Conservation (phyloP, 495 filamentous ascomycete genomes). For the Rostrohypoxylon terebratum region DNA sequence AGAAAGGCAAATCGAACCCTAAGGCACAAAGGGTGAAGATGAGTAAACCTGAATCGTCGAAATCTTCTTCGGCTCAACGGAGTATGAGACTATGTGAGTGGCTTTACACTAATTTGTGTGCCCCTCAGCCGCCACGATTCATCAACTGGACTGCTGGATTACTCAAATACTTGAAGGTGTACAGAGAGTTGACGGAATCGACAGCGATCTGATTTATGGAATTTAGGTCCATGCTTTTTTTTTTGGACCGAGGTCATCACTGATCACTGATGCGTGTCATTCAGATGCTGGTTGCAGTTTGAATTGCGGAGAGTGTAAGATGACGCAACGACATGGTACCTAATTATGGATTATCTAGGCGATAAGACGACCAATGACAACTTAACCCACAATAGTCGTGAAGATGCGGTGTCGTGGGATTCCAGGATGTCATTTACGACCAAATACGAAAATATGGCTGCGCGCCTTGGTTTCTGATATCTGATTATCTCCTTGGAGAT, state of each 20-base stretch:
- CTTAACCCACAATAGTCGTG: not conserved
- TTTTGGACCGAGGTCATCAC: not conserved
- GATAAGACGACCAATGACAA: constrained; percentile 10
- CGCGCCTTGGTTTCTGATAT: constrained; percentile 8
- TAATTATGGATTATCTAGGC: constrained; percentile 17
- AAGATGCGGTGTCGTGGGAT: constrained; percentile 20
- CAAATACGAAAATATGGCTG: constrained; percentile 23
- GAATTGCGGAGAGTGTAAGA: constrained; percentile 32
- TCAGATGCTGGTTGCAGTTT: constrained; percentile 15
- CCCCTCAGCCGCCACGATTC: no score
- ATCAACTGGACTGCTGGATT: not conserved
- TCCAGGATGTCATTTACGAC: not conserved
- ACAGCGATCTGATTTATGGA: constrained; percentile 14
- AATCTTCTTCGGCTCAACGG: not conserved
- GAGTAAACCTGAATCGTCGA: not conserved
- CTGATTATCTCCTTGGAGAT: constrained; percentile 20
- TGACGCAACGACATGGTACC: constrained; percentile 31
- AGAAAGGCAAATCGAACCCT: not conserved
- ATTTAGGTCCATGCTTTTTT: constrained; percentile 1
- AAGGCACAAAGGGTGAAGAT: not conserved
- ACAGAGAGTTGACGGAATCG: not conserved
- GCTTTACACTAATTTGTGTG: not conserved
- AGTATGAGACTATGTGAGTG: no score
- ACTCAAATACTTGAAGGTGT: not conserved
- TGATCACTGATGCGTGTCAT: constrained; percentile 26